A percentile compares a stretch with the other conserved stretches of the same genome.
Conservation (phyloP, 352 stramenopile genomes). For the Nothophytophthora sp. region DNA sequence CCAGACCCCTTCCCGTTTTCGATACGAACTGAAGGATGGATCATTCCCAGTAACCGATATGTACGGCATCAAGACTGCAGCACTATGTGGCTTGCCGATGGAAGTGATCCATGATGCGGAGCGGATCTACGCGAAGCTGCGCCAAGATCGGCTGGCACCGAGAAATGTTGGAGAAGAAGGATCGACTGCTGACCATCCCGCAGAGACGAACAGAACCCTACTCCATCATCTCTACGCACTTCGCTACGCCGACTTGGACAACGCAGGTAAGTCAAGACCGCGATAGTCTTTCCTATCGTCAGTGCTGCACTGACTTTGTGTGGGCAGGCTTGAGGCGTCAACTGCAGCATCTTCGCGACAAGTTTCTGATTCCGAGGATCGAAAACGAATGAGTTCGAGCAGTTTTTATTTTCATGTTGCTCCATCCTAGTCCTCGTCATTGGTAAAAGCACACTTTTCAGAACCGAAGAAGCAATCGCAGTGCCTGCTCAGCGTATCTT, state of each 20-base stretch:
- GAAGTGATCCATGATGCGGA: conserved; percentile 64
- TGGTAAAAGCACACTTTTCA: conserved; percentile 30
- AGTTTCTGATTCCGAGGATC: conserved; percentile 36
- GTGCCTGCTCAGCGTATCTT: conserved; percentile 50
- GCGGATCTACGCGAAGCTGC: conserved; percentile 39
- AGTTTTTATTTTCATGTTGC: neutral
- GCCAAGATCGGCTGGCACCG: conserved; percentile 16
- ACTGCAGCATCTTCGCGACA: conserved; percentile 66
- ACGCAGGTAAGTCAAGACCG: conserved; percentile 36
- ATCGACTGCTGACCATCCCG: conserved; percentile 8
- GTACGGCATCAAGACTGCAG: conserved; percentile 87
- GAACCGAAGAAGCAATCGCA: conserved; percentile 48
- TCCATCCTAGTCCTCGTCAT: conserved; percentile 12
- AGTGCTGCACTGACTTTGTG: neutral
- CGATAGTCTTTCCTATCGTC: neutral
- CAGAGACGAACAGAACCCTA: conserved; percentile 46
- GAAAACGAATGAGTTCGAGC: conserved; percentile 4
- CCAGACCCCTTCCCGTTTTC: conserved; percentile 54
- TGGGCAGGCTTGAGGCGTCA: conserved; percentile 52
- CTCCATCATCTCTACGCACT: conserved; percentile 80
- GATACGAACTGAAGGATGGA: conserved; percentile 74
- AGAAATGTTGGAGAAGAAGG: conserved; percentile 9
- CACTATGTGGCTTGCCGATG: conserved; percentile 64
- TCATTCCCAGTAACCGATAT: conserved; percentile 55
- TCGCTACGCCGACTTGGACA: conserved; percentile 56